phyloP scores from a whole-genome alignment of 1,139 yeast genomes.

The Diutina mesorugosa region DNA sequence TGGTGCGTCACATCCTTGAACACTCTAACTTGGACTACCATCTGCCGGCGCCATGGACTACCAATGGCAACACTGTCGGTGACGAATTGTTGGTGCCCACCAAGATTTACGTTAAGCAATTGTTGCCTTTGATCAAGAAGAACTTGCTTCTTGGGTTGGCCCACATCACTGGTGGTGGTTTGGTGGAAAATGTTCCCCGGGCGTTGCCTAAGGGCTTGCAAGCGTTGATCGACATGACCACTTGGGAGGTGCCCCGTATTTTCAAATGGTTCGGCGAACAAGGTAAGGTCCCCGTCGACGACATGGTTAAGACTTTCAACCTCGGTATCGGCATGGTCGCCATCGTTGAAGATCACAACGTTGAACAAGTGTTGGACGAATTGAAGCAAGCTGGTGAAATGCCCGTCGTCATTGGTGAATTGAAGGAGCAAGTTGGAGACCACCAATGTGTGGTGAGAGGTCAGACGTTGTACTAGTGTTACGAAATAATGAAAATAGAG shows the following conservation, averaged over 20 bases:
- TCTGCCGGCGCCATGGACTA: constrained; percentile 77
- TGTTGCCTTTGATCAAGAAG: constrained; percentile 60
- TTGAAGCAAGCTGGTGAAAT: constrained; percentile 60
- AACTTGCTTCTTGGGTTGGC: constrained; percentile 77
- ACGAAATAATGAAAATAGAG: not conserved
- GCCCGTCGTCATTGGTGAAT: constrained; percentile 67
- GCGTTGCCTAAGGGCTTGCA: constrained; percentile 72
- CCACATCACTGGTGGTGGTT: constrained; percentile 97
- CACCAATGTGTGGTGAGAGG: constrained; percentile 1
- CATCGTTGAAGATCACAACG: constrained; percentile 59
- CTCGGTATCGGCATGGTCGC: constrained; percentile 97
- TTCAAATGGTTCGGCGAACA: constrained; percentile 90
- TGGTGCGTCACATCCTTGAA: constrained; percentile 90
- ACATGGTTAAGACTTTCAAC: constrained; percentile 83
- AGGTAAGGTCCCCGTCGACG: constrained; percentile 80
- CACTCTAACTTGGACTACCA: constrained; percentile 48
- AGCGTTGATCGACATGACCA: constrained; percentile 66
- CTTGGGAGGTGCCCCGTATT: constrained; percentile 79
- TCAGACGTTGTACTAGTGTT: not conserved
- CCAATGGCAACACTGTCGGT: constrained; percentile 60
- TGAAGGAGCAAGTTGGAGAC: constrained; percentile 23
- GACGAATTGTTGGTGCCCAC: constrained; percentile 84
- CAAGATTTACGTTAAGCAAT: constrained; percentile 84
- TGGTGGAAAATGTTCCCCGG: constrained; percentile 92
- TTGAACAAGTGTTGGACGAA: constrained; percentile 37